Conservation (phyloP, 1,284 basidiomycete genomes). For the Clitocybe nebularis region DNA sequence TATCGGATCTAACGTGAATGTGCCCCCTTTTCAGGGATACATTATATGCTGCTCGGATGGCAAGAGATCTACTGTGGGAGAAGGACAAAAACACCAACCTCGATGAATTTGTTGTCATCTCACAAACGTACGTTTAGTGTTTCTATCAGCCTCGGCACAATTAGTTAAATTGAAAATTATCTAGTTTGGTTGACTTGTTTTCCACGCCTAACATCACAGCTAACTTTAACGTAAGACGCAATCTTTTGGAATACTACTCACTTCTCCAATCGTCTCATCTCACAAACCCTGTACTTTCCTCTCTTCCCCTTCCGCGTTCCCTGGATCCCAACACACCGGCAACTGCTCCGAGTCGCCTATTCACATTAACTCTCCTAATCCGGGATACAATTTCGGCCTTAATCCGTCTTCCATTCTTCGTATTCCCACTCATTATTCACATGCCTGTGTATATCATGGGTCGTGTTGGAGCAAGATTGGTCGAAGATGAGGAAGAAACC, state of each 20-base stretch:
- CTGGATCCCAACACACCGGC: constrained; percentile 74
- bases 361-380: constrained; percentile 74
- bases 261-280: constrained; percentile 80
- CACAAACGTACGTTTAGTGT: constrained; percentile 85
- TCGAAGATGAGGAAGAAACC: constrained; percentile 86
- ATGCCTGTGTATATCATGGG: constrained; percentile 81
- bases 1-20: constrained; percentile 12
- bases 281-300: constrained; percentile 77
- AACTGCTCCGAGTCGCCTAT: constrained; percentile 76
- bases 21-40: constrained; percentile 62
- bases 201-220: constrained; percentile 60
- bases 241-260: constrained; percentile 81
- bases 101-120: constrained; percentile 75
- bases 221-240: constrained; percentile 62
- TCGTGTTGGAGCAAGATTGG: constrained; percentile 67
- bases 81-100: constrained; percentile 70
- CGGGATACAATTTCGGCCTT: constrained; percentile 71
- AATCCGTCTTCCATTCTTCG: constrained; percentile 81
- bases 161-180: background rate
- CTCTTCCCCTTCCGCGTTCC: constrained; percentile 72
- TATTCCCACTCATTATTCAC: constrained; percentile 80
- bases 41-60: constrained; percentile 82
- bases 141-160: background rate
- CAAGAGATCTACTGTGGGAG: constrained; percentile 86
- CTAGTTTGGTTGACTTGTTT: constrained; percentile 82